phyloP scores from a whole-genome alignment of 371 early-diverging fungal genomes.

The Mortierella sp. region DNA sequence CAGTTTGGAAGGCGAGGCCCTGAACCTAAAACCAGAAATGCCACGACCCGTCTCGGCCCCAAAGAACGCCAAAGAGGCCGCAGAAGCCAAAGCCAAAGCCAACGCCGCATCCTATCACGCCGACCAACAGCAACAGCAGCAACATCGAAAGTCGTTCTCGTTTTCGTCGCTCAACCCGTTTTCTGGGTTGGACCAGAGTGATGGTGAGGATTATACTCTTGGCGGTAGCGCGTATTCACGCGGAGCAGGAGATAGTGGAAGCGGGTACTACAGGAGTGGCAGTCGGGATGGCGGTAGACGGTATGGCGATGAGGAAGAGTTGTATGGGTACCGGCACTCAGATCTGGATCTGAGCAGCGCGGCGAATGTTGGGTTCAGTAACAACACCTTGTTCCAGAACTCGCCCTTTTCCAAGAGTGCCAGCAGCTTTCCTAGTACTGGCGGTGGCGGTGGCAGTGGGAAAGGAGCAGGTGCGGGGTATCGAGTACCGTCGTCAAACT shows the following conservation, averaged over 20 bases:
- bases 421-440: not conserved
- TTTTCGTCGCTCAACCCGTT: slow-evolving; percentile 18
- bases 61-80: slow-evolving; percentile 35
- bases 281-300: not conserved
- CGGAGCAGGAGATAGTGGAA: not conserved
- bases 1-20: slow-evolving; percentile 16
- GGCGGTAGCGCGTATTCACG: no score
- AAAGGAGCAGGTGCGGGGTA: not conserved
- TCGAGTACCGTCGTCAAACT: not conserved
- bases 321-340: slow-evolving; percentile 19
- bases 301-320: slow-evolving; percentile 3
- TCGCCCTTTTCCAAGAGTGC: slow-evolving; percentile 27
- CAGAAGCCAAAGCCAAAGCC: slow-evolving; percentile 36
- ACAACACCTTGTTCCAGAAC: slow-evolving; percentile 28
- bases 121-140: not conserved
- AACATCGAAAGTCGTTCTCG: slow-evolving; percentile 42
- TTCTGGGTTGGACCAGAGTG: not conserved
- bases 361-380: slow-evolving; percentile 13
- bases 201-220: not conserved
- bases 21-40: slow-evolving; percentile 39
- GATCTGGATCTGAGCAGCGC: slow-evolving; percentile 17
- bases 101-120: slow-evolving; percentile 11
- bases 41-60: slow-evolving; percentile 26
- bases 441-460: not conserved
- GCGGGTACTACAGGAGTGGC: not conserved